Percentiles rank a stretch among this genome's conserved stretches.
Evolutionary conservation across 768 basidiomycete species (phyloP).

Genomic region (Polyporus arcularius): DNA sequence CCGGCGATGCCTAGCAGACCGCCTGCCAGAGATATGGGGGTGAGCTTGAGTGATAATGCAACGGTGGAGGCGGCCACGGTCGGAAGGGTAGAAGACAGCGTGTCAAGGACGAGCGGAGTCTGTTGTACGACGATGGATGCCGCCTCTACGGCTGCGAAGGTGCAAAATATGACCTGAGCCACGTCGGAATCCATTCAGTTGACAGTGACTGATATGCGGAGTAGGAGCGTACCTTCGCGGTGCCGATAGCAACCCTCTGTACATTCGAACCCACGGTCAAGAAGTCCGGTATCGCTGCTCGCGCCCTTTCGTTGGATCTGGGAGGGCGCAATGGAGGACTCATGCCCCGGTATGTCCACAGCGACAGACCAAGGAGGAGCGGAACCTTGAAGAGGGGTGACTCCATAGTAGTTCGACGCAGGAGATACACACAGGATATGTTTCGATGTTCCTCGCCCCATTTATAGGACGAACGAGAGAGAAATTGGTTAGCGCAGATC

Average conservation of each 20-base stretch:
- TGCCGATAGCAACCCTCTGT: not conserved
- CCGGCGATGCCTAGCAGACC: not conserved
- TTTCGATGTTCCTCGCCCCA: no score
- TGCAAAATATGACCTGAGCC: not conserved
- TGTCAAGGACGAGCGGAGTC: not conserved
- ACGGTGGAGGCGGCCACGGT: not conserved
- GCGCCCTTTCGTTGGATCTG: not conserved
- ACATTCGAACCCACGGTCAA: not conserved
- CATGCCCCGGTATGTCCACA: not conserved
- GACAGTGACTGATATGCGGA: not conserved
- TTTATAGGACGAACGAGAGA: no score
- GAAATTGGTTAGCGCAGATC: no score
- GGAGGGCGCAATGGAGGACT: not conserved
- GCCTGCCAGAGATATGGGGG: not conserved
- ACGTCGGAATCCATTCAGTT: not conserved
- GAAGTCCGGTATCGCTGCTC: not conserved
- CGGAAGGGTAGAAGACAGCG: not conserved
- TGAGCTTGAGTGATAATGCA: not conserved
- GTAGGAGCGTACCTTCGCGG: not conserved
- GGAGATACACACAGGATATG: no score
- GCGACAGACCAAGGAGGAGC: not conserved
- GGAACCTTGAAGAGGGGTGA: slow-evolving; percentile 7
- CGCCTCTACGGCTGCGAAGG: not conserved
- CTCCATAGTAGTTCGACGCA: not conserved
- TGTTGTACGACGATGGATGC: not conserved